Percentiles rank a stretch among this genome's conserved stretches.
These are phyloP conservation scores for Smittium mucronatum DNA, from an alignment of 371 early-diverging fungal genomes.

Conservation along the genomic window DNA sequence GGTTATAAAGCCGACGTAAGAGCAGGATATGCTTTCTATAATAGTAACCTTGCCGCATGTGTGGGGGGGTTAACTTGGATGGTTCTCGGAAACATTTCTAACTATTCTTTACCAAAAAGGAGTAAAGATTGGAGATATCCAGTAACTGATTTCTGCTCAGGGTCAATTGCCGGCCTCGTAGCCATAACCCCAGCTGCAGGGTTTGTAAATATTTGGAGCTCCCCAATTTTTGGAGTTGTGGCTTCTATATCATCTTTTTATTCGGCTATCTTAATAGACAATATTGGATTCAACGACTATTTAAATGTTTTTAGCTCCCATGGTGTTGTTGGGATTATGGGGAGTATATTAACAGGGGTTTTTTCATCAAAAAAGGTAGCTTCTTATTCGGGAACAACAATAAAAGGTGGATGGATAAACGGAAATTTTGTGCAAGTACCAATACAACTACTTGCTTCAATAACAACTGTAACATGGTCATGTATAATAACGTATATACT, in stretches of 20 bases:
- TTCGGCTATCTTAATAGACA: conserved; percentile 61
- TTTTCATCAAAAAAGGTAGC: conserved; percentile 67
- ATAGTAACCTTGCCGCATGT: conserved; percentile 74
- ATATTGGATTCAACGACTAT: conserved; percentile 76
- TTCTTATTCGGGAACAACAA: conserved; percentile 53
- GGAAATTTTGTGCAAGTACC: conserved; percentile 51
- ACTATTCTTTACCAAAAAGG: too few relatives aligned
- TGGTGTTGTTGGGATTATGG: conserved; percentile 78
- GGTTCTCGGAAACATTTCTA: conserved; percentile 45
- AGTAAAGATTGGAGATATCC: conserved; percentile 68
- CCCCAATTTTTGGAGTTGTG: conserved; percentile 64
- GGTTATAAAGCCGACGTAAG: conserved; percentile 65
- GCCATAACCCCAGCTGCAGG: conserved; percentile 88
- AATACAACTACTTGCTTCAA: conserved; percentile 43
- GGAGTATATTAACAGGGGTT: conserved; percentile 74
- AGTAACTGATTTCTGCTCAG: conserved; percentile 80
- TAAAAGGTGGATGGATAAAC: conserved; percentile 58
- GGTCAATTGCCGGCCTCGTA: conserved; percentile 82
- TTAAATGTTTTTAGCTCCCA: conserved; percentile 78
- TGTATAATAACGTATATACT: conserved; percentile 47
- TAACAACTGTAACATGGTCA: conserved; percentile 43
- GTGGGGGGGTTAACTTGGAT: conserved; percentile 78
- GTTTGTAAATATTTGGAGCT: conserved; percentile 65
- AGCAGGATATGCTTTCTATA: conserved; percentile 74
- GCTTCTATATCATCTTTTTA: conserved; percentile 64